A percentile compares a stretch with the other conserved stretches of the same genome.
These are phyloP conservation scores for Funneliformis geosporum DNA, from an alignment of 192 early-diverging fungal genomes.

Conservation along the genomic window DNA sequence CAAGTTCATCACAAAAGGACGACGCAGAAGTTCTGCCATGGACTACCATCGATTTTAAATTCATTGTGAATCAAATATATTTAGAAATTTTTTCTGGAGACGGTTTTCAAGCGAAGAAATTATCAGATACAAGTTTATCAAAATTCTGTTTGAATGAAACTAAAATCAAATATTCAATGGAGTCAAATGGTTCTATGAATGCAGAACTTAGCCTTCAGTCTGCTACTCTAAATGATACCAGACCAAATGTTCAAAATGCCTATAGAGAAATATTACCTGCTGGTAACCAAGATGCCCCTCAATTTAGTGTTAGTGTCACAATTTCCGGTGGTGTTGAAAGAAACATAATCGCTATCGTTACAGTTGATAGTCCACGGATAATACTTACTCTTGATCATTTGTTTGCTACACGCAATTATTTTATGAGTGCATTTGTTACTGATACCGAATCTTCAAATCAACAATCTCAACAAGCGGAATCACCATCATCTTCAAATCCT, in stretches of 20 bases:
- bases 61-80: slow-evolving; percentile 70
- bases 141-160: slow-evolving; percentile 54
- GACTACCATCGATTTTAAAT: slow-evolving; percentile 55
- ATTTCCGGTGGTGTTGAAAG: slow-evolving; percentile 46
- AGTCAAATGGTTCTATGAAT: slow-evolving; percentile 64
- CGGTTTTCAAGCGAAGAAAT: slow-evolving; percentile 49
- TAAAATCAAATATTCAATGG: slow-evolving; percentile 55
- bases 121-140: slow-evolving; percentile 56
- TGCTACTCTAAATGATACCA: slow-evolving; percentile 78
- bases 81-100: slow-evolving; percentile 78
- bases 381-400: slow-evolving; percentile 87
- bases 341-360: slow-evolving; percentile 63
- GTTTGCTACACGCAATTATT: slow-evolving; percentile 76
- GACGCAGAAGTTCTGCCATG: slow-evolving; percentile 30
- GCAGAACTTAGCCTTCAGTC: slow-evolving; percentile 69
- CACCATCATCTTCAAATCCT: slow-evolving; percentile 33
- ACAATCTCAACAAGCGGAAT: not conserved
- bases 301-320: slow-evolving; percentile 56
- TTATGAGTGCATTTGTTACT: slow-evolving; percentile 60
- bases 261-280: slow-evolving; percentile 84
- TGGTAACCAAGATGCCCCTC: slow-evolving; percentile 60
- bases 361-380: slow-evolving; percentile 79
- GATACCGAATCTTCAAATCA: slow-evolving; percentile 9
- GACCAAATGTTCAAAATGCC: slow-evolving; percentile 70
- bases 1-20: not conserved